phyloP scores from a whole-genome alignment of 805 yeast species.

The Citeromyces matritensis region DNA sequence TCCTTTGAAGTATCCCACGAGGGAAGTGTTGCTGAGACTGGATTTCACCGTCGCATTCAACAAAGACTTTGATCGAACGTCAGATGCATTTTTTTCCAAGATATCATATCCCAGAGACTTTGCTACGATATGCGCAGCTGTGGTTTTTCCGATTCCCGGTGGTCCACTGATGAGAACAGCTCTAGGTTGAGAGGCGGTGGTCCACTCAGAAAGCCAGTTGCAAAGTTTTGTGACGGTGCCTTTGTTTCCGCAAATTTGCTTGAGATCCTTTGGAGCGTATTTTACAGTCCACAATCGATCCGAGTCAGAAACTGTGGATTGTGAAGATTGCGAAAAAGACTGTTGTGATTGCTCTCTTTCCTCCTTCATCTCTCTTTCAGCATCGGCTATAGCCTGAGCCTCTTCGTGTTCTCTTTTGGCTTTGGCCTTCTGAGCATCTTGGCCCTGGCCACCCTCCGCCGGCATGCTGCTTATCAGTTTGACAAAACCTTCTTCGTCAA shows the following conservation, averaged over 20 bases:
- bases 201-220: conserved; percentile 74
- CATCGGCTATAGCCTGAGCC: conserved; percentile 33
- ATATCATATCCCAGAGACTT: conserved; percentile 56
- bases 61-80: conserved; percentile 74
- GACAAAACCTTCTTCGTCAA: conserved; percentile 76
- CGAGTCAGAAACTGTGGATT: conserved; percentile 21
- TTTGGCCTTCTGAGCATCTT: conserved; percentile 57
- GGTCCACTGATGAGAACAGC: conserved; percentile 84
- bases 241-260: conserved; percentile 87
- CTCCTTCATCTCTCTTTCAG: conserved; percentile 27
- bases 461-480: conserved; percentile 71
- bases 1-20: conserved; percentile 53
- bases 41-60: conserved; percentile 55
- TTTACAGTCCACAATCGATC: conserved; percentile 85
- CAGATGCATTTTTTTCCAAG: conserved; percentile 73
- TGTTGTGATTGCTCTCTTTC: conserved; percentile 4
- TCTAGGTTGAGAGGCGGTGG: conserved; percentile 35
- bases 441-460: conserved; percentile 82
- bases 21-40: conserved; percentile 68
- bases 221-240: conserved; percentile 50
- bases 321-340: conserved; percentile 3
- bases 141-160: conserved; percentile 78
- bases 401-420: conserved; percentile 60
- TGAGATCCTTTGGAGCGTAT: conserved; percentile 69
- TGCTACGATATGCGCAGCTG: conserved; percentile 68